Base-by-base conservation (phyloP, 2,329 filamentous ascomycete genomes). In the Paraconiothyrium brasiliense region DNA sequence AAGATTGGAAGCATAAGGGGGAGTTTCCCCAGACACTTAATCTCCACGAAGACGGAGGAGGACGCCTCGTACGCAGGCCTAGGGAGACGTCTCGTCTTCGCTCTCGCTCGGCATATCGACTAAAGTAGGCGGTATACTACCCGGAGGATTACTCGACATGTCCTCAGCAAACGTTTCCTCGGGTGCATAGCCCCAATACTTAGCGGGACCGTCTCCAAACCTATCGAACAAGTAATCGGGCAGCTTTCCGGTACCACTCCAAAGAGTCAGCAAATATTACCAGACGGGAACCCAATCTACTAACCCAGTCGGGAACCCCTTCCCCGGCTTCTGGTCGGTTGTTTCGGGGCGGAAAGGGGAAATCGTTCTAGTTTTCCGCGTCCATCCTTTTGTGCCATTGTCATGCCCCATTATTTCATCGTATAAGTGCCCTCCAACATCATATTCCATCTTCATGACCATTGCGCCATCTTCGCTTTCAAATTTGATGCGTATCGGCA, bases 371-470 rank as follows among this genome's bases (percentile, higher is more conserved):
- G 55, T 58, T 35, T 35, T 57, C 54, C 44, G 60, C 61, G 6
- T n/a, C 58, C 8, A 73, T n/a, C 22, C 2, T 35, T 41, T n/a
- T 13, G 7, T 27, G 5, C 2, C n/a, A 11, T 56, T 20, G 22
- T 32, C 11, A 1, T 66, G 57, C 7, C 43, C 54, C 30, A 49
- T 37, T 34, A 61, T 47, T 14, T 70, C 66, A 35, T 70, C 64
- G 32, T 69, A 34, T 11, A 41, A 8, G 4, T 22, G 22, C 8
- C 44, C 51, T 2, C 14, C 51, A 14, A 63, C 24, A 11, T 51
- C 55, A 47, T 60, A 75, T 11, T 73, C 71, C n/a, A 74, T 60
- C 46, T 70, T 72, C 64, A 75, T 70, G 2, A 72, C 69, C 67
- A 73, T 70, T 6, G 71, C 66, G 11, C 73, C 73, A 16, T 73